Percentiles rank a stretch among this genome's conserved stretches.
phyloP scores from a whole-genome alignment of 805 yeast genomes.

The Tetrapisispora pingtungensis region DNA sequence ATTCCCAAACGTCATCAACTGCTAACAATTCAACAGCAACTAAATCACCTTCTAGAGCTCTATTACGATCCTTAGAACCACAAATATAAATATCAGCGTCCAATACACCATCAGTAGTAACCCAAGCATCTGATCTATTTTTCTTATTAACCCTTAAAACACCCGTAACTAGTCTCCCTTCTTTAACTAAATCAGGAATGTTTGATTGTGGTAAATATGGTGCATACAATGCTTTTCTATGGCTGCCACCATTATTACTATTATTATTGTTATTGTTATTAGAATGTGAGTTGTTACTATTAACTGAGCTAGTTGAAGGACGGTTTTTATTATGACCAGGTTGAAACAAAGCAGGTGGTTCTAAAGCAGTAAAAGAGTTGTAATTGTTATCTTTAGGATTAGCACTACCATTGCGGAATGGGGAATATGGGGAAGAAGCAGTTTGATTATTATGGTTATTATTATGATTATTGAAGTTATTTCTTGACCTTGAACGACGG shows the following conservation, averaged over 20 bases:
- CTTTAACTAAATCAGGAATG: slow-evolving; percentile 77
- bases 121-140: slow-evolving; percentile 95
- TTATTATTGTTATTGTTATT: slow-evolving; percentile 27
- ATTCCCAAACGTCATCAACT: slow-evolving; percentile 96
- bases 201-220: slow-evolving; percentile 93
- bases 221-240: slow-evolving; percentile 78
- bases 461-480: slow-evolving; percentile 28
- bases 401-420: slow-evolving; percentile 25
- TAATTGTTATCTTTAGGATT: slow-evolving; percentile 17
- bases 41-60: slow-evolving; percentile 93
- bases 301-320: slow-evolving; percentile 58
- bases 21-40: slow-evolving; percentile 92
- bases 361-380: slow-evolving; percentile 19
- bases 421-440: slow-evolving; percentile 28
- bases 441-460: slow-evolving; percentile 51
- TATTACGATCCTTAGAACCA: slow-evolving; percentile 95
- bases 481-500: slow-evolving; percentile 24
- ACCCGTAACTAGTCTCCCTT: slow-evolving; percentile 89
- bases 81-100: slow-evolving; percentile 97
- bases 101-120: slow-evolving; percentile 88
- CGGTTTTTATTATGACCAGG: slow-evolving; percentile 70
- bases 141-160: slow-evolving; percentile 88
- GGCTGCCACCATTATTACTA: slow-evolving; percentile 31
- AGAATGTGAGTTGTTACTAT: slow-evolving; percentile 33
- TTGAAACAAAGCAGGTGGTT: slow-evolving; percentile 38